Evolutionary conservation across 2,329 filamentous ascomycete genomes (phyloP).

Genomic region (Xylariomycetidae sp.): DNA sequence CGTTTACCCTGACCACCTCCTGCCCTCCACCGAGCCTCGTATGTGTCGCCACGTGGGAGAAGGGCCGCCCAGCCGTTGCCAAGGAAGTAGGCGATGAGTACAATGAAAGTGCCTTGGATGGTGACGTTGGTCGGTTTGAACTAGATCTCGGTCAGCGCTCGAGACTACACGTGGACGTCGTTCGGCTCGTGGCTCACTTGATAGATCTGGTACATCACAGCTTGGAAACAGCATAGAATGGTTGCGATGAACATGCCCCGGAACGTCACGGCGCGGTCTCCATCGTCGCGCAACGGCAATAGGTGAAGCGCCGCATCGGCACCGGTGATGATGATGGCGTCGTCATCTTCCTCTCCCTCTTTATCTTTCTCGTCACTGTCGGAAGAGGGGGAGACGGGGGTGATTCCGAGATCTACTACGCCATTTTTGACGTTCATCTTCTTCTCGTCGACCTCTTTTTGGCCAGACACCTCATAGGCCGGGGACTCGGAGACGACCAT

Average conservation of each 20-base stretch:
- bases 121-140: conserved; percentile 47
- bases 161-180: neutral
- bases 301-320: conserved; percentile 45
- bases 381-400: conserved; percentile 3
- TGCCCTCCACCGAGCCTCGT: conserved; percentile 42
- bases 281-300: conserved; percentile 48
- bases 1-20: conserved; percentile 34
- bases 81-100: conserved; percentile 52
- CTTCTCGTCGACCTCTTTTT: conserved; percentile 28
- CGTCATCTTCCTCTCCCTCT: conserved; percentile 23
- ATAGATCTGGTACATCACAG: conserved; percentile 53
- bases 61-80: conserved; percentile 43
- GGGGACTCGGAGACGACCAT: conserved; percentile 26
- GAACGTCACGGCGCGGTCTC: conserved; percentile 47
- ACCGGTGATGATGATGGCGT: conserved; percentile 47
- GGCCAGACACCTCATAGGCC: conserved; percentile 23
- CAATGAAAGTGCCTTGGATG: conserved; percentile 51
- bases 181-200: conserved; percentile 29
- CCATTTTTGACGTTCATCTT: conserved; percentile 8
- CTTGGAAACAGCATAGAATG: conserved; percentile 46
- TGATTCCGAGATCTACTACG: conserved; percentile 16
- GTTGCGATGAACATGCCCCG: conserved; percentile 48
- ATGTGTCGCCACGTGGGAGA: conserved; percentile 48
- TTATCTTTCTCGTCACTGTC: conserved; percentile 21
- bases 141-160: conserved; percentile 21